Percentiles rank a stretch among this genome's conserved stretches.
These are phyloP conservation scores for Ogataea dorogensis DNA, from an alignment of 805 yeast species.

Conservation along the genomic window DNA sequence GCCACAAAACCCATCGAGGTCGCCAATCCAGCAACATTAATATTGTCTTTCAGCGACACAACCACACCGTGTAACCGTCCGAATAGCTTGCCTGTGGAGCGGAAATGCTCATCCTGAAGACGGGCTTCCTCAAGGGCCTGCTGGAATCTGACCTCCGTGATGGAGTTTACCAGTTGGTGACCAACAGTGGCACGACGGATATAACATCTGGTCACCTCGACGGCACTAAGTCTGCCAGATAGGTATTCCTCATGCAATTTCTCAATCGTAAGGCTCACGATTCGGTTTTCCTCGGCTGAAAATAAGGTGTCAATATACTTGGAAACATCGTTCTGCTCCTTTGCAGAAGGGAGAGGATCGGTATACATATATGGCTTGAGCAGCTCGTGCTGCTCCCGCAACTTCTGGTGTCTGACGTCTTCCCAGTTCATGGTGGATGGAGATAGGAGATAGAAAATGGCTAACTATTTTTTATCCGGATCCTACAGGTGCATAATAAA, in stretches of 20 bases:
- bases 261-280: conserved; percentile 28
- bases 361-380: conserved; percentile 1
- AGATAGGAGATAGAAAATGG: no score
- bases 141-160: conserved; percentile 47
- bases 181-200: conserved; percentile 57
- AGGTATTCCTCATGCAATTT: conserved; percentile 6
- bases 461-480: conserved; percentile 4
- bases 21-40: conserved; percentile 46
- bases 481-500: conserved; percentile 1
- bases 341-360: conserved; percentile 3
- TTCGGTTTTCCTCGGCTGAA: conserved; percentile 36
- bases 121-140: conserved; percentile 58
- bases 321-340: conserved; percentile 8
- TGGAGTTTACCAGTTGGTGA: conserved; percentile 48
- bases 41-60: conserved; percentile 42
- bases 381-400: conserved; percentile 1
- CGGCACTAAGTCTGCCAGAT: conserved; percentile 38
- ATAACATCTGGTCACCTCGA: conserved; percentile 51
- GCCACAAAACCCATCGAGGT: conserved; percentile 48
- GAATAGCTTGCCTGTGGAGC: conserved; percentile 44
- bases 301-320: conserved; percentile 30
- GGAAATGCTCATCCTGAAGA: conserved; percentile 50
- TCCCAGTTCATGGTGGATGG: conserved; percentile 13
- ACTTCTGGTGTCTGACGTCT: conserved; percentile 7
- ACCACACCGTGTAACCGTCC: conserved; percentile 72